phyloP scores from a whole-genome alignment of 768 basidiomycete species.

The Phylloporus sp. region DNA sequence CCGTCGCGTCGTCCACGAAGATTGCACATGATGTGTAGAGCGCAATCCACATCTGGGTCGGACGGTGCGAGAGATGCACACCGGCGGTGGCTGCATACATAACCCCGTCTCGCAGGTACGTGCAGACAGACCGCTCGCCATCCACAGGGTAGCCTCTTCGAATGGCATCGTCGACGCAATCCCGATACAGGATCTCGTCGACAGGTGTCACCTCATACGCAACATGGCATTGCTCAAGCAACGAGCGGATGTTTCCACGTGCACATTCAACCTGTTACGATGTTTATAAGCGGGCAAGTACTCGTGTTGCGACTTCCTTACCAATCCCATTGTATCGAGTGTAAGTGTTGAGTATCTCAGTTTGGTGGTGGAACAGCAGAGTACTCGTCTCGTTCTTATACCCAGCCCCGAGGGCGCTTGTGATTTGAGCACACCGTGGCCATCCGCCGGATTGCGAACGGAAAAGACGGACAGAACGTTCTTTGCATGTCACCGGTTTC shows the following conservation, averaged over 20 bases:
- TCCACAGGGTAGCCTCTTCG: slow-evolving; percentile 27
- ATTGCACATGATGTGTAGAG: slow-evolving; percentile 39
- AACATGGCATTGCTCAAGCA: slow-evolving; percentile 16
- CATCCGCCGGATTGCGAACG: neutral
- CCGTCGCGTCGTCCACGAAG: slow-evolving; percentile 35
- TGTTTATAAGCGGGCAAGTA: neutral
- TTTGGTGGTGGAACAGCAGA: slow-evolving; percentile 2
- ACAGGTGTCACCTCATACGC: slow-evolving; percentile 10
- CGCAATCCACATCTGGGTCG: slow-evolving; percentile 29
- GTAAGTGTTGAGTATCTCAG: neutral
- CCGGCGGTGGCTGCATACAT: slow-evolving; percentile 25
- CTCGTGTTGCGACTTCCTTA: neutral
- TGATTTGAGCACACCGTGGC: neutral
- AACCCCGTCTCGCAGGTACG: slow-evolving; percentile 32
- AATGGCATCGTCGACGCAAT: slow-evolving; percentile 22
- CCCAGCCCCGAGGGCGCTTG: neutral
- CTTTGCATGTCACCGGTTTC: neutral
- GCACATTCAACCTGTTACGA: slow-evolving; percentile 6
- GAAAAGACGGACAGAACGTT: neutral
- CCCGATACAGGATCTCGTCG: slow-evolving; percentile 15
- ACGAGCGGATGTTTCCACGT: slow-evolving; percentile 11
- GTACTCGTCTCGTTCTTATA: slow-evolving; percentile 5
- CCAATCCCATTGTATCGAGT: slow-evolving; percentile 7
- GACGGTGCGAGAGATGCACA: slow-evolving; percentile 24
- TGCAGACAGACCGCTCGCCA: slow-evolving; percentile 18